Evolutionary conservation across 768 basidiomycete genomes (phyloP).

Genomic region (Termitomyces sp.): DNA sequence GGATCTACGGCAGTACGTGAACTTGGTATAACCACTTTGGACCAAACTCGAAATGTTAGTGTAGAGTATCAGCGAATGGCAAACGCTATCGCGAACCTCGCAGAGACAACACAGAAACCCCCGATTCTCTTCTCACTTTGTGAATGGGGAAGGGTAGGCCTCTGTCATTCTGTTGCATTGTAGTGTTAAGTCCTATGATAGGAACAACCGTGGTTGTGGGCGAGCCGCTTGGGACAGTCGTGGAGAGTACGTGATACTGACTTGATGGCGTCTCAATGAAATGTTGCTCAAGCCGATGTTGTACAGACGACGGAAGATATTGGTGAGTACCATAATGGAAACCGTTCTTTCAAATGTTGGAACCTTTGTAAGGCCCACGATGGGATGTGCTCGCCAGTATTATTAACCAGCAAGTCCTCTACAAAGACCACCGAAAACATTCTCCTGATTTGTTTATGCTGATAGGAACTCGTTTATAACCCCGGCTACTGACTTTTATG

Average conservation of each 20-base stretch:
- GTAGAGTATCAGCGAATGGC: conserved; percentile 54
- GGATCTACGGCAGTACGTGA: conserved; percentile 50
- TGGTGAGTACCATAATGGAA: conserved; percentile 8
- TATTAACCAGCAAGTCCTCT: conserved; percentile 49
- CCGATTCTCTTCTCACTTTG: conserved; percentile 60
- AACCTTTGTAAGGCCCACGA: conserved; percentile 20
- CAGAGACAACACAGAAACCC: conserved; percentile 38
- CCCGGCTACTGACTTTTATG: conserved; percentile 60
- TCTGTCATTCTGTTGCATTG: background rate
- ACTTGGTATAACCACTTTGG: background rate
- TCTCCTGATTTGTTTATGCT: background rate
- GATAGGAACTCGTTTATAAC: conserved; percentile 66
- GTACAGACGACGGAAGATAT: conserved; percentile 52
- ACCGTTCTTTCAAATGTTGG: background rate
- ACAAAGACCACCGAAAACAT: background rate
- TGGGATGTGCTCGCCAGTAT: conserved; percentile 56
- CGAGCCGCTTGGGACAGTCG: conserved; percentile 51
- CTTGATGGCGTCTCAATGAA: background rate
- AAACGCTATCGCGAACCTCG: conserved; percentile 50
- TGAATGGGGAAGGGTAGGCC: conserved; percentile 62
- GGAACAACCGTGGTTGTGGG: conserved; percentile 55
- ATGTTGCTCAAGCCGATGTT: background rate
- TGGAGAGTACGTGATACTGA: conserved; percentile 56
- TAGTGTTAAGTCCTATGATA: conserved; percentile 14
- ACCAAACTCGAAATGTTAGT: background rate